Percentiles rank a stretch among this genome's conserved stretches.
phyloP scores from a whole-genome alignment of 169 alveolate genomes.

The Cryptosporidium muris region DNA sequence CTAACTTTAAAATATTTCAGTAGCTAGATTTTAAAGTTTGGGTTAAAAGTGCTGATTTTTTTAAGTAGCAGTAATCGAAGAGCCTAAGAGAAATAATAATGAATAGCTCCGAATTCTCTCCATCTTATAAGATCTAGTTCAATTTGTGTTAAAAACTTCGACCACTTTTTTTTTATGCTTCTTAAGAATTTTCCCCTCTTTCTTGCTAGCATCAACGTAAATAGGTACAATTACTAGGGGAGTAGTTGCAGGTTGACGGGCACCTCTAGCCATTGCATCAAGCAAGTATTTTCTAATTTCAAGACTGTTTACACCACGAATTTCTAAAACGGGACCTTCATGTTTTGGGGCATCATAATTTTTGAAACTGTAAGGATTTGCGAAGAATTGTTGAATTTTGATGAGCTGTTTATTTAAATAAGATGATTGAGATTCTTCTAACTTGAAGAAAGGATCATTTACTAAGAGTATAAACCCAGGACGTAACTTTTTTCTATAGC shows the following conservation, averaged over 20 bases:
- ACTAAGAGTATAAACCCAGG: conserved; percentile 57
- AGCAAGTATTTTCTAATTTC: conserved; percentile 35
- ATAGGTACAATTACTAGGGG: conserved; percentile 58
- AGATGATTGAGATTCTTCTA: neutral
- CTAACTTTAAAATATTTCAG: too few relatives aligned
- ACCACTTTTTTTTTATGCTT: neutral
- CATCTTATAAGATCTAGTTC: neutral
- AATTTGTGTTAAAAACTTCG: neutral
- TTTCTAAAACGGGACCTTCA: conserved; percentile 60
- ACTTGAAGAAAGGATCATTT: conserved; percentile 12
- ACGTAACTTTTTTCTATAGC: conserved; percentile 35
- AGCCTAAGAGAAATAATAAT: too few relatives aligned
- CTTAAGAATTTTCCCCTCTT: conserved; percentile 18
- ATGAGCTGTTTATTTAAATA: conserved; percentile 22
- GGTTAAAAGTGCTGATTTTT: too few relatives aligned
- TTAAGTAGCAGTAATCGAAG: too few relatives aligned
- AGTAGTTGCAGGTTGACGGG: conserved; percentile 58
- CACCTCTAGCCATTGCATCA: conserved; percentile 51
- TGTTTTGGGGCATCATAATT: conserved; percentile 27
- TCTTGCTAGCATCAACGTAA: conserved; percentile 38
- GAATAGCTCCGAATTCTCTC: too few relatives aligned
- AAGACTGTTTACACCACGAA: conserved; percentile 40
- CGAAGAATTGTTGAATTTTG: conserved; percentile 44
- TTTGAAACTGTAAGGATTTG: conserved; percentile 63
- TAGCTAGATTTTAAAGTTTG: too few relatives aligned